phyloP scores from a whole-genome alignment of 1,284 basidiomycete genomes.

The Puccinia novopanici region DNA sequence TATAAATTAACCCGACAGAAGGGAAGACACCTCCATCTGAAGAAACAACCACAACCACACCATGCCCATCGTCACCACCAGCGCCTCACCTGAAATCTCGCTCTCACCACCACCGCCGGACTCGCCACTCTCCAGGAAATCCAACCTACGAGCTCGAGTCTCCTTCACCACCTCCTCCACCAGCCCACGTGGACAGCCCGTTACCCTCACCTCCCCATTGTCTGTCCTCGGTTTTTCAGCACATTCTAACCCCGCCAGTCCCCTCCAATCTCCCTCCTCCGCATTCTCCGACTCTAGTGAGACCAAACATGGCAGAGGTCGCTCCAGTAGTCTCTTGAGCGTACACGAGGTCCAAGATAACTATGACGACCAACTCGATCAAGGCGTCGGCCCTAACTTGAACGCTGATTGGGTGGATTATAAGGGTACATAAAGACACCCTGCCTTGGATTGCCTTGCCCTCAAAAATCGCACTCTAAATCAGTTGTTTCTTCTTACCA shows the following conservation, averaged over 20 bases:
- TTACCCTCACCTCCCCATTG: neutral
- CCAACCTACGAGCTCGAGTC: constrained; percentile 14
- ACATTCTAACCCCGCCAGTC: constrained; percentile 18
- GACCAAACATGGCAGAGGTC: constrained; percentile 18
- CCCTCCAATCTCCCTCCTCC: constrained; percentile 37
- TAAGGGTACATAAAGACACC: constrained; percentile 68
- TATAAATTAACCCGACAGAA: too few relatives aligned
- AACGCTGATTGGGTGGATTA: constrained; percentile 99
- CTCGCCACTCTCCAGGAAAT: constrained; percentile 21
- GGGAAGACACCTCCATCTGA: too few relatives aligned
- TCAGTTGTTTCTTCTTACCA: constrained; percentile 58
- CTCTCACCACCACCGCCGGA: constrained; percentile 36
- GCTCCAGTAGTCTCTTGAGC: constrained; percentile 55
- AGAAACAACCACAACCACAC: neutral
- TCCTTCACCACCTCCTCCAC: constrained; percentile 15
- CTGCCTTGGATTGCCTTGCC: neutral
- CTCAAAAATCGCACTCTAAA: constrained; percentile 13
- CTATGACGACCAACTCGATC: constrained; percentile 61
- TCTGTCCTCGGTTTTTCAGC: constrained; percentile 13
- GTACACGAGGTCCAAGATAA: constrained; percentile 61
- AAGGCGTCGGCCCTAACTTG: constrained; percentile 67
- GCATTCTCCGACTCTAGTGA: constrained; percentile 17
- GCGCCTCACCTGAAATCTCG: constrained; percentile 24
- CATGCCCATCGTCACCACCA: constrained; percentile 11
- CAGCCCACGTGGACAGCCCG: neutral